Evolutionary conservation across 2,329 filamentous ascomycete species (phyloP), one percentile per base, ranked within the genome.

Genomic region (Pleurostoma richardsiae): DNA sequence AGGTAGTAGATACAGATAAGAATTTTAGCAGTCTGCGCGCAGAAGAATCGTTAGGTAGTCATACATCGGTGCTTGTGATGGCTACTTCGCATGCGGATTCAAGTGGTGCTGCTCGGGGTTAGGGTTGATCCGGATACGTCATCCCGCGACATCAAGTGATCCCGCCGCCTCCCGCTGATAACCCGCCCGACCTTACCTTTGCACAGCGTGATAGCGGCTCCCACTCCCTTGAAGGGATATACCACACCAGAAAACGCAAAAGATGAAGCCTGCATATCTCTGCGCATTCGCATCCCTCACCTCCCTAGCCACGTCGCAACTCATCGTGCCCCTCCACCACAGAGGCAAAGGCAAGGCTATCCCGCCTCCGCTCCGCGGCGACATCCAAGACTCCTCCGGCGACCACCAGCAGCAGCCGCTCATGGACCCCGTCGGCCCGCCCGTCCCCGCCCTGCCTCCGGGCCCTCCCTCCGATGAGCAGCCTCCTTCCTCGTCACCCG

Each of bases 321-420:
- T 44, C n/a, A 30, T 44, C 26, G 43, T 29, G 3, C 43, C 33
- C 33, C 33, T 36, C 33, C 33, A 36, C 33, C 8, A 36, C 8
- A 8, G n/a, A 8, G 8, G 33, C 8, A n/a, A 2, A 36, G 33
- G 33, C 40, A 51, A 52, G 19, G 45, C 54, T n/a, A 46, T 52
- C 29, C 45, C 56, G 4, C 56, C 54, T 3, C 53, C 54, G 43
- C 46, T 56, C 30, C 55, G 56, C 40, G 44, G 44, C 7, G 19
- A 19, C 19, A 19, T 19, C 19, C 19, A 19, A 19, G 51, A 52
- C 43, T 47, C 55, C 39, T 46, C 44, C 42, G 45, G 49, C 31
- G 41, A 40, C 5, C 63, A 67, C 52, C 49, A 51, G 40, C 63
- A 67, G 52, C 49, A 51, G 40, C 59, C 61, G 44, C 57, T 67